A percentile compares a stretch with the other conserved stretches of the same genome.
Conservation (phyloP, 768 basidiomycete genomes). For the Paxillus rubicundulus region DNA sequence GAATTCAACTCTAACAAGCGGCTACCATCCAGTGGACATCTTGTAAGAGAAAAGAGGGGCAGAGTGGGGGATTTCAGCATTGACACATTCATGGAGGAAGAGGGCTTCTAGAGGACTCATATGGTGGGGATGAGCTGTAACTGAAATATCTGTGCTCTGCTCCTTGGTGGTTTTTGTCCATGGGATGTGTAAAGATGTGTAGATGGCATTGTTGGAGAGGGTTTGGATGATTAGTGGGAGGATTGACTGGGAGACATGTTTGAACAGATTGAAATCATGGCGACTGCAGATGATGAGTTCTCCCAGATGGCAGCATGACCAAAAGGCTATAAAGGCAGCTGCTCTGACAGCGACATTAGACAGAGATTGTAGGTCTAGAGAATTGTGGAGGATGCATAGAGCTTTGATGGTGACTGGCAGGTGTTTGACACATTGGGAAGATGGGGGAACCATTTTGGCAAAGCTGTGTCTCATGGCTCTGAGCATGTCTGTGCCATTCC, state of each 20-base stretch:
- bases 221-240: not conserved
- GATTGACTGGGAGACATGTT: too few species aligned
- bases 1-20: too few species aligned
- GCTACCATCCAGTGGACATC: too few species aligned
- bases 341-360: not conserved
- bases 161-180: too few species aligned
- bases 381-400: not conserved
- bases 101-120: conserved; percentile 22
- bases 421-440: not conserved
- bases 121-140: conserved; percentile 17
- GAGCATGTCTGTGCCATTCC: too few species aligned
- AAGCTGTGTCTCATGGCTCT: not conserved
- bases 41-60: conserved; percentile 8
- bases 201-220: conserved; percentile 5
- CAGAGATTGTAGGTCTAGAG: not conserved
- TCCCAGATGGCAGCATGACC: too few species aligned
- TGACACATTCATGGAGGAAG: conserved; percentile 18
- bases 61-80: conserved; percentile 11
- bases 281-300: too few species aligned
- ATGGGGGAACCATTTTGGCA: not conserved
- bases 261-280: too few species aligned
- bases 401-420: not conserved
- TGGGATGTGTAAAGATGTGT: conserved; percentile 31
- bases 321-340: not conserved
- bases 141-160: conserved; percentile 26